These are phyloP conservation scores for Reticulascus tulasneorum DNA, from an alignment of 2,329 filamentous ascomycete genomes.

Conservation along the genomic window DNA sequence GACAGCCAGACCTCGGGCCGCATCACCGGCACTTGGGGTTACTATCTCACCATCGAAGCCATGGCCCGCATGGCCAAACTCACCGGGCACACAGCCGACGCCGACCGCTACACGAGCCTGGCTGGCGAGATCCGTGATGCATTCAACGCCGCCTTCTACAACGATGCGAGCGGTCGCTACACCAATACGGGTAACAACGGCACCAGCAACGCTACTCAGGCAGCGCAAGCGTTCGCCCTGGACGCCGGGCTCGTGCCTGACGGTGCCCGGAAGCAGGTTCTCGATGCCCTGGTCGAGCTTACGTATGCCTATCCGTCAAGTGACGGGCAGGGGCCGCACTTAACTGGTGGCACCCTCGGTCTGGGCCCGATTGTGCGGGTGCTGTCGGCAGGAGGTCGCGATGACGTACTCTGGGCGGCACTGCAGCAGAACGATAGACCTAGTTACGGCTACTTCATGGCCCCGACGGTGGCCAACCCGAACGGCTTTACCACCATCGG, in stretches of 20 bases:
- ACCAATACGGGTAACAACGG: conserved; percentile 1
- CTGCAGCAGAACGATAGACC: conserved; percentile 1
- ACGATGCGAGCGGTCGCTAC: conserved; percentile 4
- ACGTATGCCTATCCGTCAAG: background rate
- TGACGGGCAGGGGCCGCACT: conserved; percentile 1
- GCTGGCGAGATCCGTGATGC: conserved; percentile 6
- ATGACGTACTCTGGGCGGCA: conserved; percentile 2
- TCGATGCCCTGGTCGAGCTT: conserved; percentile 4
- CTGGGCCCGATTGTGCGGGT: too few relatives aligned
- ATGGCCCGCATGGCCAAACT: conserved; percentile 9
- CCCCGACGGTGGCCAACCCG: background rate
- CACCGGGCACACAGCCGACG: conserved; percentile 2
- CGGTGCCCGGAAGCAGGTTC: background rate
- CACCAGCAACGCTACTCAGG: conserved; percentile 1
- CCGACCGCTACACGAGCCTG: conserved; percentile 2
- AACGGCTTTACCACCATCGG: conserved; percentile 6
- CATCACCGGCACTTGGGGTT: conserved; percentile 8
- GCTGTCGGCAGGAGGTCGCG: conserved; percentile 1
- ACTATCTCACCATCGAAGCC: conserved; percentile 8
- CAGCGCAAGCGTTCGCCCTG: conserved; percentile 2
- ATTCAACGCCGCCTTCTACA: conserved; percentile 8
- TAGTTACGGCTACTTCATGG: conserved; percentile 6
- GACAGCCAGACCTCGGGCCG: conserved; percentile 4
- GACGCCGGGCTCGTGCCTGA: conserved; percentile 2
- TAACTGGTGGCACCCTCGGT: conserved; percentile 2